A percentile compares a stretch with the other conserved stretches of the same genome.
Conservation (phyloP, 306 rosid species). For the Trichosanthes cucumerina region DNA sequence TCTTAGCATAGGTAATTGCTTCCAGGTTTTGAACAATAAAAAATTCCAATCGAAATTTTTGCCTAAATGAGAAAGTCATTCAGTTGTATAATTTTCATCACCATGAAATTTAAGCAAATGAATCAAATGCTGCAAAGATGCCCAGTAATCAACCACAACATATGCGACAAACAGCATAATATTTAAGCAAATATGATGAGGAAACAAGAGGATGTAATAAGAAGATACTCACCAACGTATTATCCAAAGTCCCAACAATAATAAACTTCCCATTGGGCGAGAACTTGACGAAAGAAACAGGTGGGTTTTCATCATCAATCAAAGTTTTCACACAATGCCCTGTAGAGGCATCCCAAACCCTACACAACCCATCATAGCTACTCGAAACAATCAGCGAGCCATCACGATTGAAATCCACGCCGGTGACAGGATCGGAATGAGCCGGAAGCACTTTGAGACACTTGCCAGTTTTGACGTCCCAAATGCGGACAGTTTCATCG, state of each 20-base stretch:
- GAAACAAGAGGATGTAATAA: neutral
- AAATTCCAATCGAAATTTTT: neutral
- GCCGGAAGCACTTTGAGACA: conserved; percentile 90
- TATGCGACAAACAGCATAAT: neutral
- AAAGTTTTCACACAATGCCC: conserved; percentile 93
- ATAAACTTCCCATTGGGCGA: conserved; percentile 84
- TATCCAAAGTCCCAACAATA: conserved; percentile 90
- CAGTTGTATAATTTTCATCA: neutral
- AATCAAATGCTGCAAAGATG: neutral
- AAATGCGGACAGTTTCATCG: conserved; percentile 88
- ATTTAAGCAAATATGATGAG: neutral
- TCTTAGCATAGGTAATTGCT: neutral
- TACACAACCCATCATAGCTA: conserved; percentile 86
- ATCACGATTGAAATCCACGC: conserved; percentile 85
- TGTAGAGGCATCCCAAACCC: conserved; percentile 86
- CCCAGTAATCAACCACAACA: neutral
- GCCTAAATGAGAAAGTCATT: neutral
- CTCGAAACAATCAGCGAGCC: conserved; percentile 91
- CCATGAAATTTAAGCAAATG: conserved; percentile 12
- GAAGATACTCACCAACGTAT: conserved; percentile 47
- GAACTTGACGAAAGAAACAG: conserved; percentile 83
- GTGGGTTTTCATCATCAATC: conserved; percentile 90
- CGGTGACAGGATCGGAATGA: conserved; percentile 87
- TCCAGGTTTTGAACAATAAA: neutral
- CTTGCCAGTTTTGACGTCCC: conserved; percentile 85